phyloP scores from a whole-genome alignment of 495 filamentous ascomycete species.

The Letharia columbiana region DNA sequence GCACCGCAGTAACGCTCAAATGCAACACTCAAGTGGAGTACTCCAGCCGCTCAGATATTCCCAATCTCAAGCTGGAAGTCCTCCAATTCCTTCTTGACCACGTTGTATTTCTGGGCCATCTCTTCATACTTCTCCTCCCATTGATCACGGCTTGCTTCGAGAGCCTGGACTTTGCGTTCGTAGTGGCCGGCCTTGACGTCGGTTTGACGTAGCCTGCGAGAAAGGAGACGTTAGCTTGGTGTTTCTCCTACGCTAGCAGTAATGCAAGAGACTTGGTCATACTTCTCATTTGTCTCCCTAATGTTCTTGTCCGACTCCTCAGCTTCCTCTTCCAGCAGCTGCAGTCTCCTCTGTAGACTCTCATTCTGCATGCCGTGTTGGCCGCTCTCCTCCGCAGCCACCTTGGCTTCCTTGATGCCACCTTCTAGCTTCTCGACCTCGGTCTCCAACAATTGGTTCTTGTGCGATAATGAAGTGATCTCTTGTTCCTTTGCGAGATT shows the following conservation, averaged over 20 bases:
- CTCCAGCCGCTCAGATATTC: slow-evolving; percentile 61
- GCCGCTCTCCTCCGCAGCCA: slow-evolving; percentile 59
- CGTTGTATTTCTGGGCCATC: slow-evolving; percentile 75
- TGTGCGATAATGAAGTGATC: slow-evolving; percentile 88
- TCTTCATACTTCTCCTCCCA: slow-evolving; percentile 98
- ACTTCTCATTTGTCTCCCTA: slow-evolving; percentile 98
- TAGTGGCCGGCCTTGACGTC: slow-evolving; percentile 99
- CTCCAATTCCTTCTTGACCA: slow-evolving; percentile 84
- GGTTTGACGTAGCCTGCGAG: slow-evolving; percentile 81
- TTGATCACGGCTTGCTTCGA: slow-evolving; percentile 77
- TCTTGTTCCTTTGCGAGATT: slow-evolving; percentile 95
- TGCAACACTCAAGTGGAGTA: slow-evolving; percentile 9
- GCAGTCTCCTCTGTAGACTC: slow-evolving; percentile 77
- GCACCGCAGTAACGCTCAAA: slow-evolving; percentile 14
- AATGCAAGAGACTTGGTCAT: slow-evolving; percentile 32
- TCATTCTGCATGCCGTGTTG: slow-evolving; percentile 79
- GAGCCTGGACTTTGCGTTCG: slow-evolving; percentile 96
- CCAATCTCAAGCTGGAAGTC: slow-evolving; percentile 81
- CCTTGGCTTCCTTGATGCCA: slow-evolving; percentile 69
- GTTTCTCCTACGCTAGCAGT: neutral
- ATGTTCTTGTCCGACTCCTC: slow-evolving; percentile 91
- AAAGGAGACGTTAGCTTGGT: neutral
- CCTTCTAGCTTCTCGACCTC: slow-evolving; percentile 87
- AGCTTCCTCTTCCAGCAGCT: slow-evolving; percentile 94
- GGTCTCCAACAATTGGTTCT: slow-evolving; percentile 75